Evolutionary conservation across 306 rosid species (phyloP).

Genomic region (Phaseolus lunatus): DNA sequence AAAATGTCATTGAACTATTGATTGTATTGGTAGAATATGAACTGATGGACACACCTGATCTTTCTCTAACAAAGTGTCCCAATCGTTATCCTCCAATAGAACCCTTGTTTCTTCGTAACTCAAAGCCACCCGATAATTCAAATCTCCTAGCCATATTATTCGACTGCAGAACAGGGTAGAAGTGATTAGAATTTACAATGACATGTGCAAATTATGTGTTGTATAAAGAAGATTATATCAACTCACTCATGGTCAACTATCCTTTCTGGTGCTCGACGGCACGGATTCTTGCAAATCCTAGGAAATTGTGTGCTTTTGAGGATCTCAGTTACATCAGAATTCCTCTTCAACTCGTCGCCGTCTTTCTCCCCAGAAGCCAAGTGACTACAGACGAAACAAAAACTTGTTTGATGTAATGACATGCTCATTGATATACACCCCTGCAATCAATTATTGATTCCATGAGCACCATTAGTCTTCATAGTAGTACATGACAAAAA

Average conservation of each 20-base stretch:
- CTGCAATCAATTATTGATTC: slow-evolving; percentile 55
- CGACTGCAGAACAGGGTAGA: slow-evolving; percentile 58
- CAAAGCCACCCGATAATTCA: slow-evolving; percentile 85
- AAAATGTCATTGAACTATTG: neutral
- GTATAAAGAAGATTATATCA: neutral
- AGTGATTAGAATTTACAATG: slow-evolving; percentile 27
- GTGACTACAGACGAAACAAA: slow-evolving; percentile 94
- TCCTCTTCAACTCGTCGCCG: slow-evolving; percentile 88
- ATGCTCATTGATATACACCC: slow-evolving; percentile 96
- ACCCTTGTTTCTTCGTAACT: slow-evolving; percentile 80
- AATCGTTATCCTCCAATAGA: slow-evolving; percentile 78
- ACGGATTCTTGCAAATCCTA: slow-evolving; percentile 74
- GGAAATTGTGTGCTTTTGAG: slow-evolving; percentile 75
- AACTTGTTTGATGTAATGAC: slow-evolving; percentile 90
- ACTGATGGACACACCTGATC: slow-evolving; percentile 70
- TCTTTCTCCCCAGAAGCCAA: slow-evolving; percentile 99
- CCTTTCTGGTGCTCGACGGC: slow-evolving; percentile 68
- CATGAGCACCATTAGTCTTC: slow-evolving; percentile 21
- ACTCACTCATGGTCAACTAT: slow-evolving; percentile 86
- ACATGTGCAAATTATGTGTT: neutral
- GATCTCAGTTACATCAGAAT: slow-evolving; percentile 84
- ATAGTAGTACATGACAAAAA: neutral
- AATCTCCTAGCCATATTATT: slow-evolving; percentile 93
- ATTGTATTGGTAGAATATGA: neutral
- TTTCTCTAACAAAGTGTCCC: slow-evolving; percentile 78